Evolutionary conservation across 371 early-diverging fungal genomes (phyloP).

Genomic region (Actinomortierella wolfii): DNA sequence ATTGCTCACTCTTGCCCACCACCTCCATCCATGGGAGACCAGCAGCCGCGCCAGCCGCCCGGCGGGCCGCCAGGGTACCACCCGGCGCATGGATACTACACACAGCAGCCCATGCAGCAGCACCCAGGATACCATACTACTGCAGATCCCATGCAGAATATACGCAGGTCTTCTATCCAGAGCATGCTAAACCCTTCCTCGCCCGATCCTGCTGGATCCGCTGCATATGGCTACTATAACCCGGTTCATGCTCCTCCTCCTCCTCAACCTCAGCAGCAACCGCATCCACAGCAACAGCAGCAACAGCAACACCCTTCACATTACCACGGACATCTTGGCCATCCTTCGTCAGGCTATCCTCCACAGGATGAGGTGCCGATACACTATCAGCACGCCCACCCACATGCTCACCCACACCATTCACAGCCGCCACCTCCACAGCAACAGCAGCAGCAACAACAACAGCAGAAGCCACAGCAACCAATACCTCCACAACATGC

Average conservation of each 20-base stretch:
- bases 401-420: conserved; percentile 9
- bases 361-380: conserved; percentile 10
- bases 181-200: conserved; percentile 41
- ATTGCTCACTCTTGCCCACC: too few species aligned
- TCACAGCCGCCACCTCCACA: conserved; percentile 1
- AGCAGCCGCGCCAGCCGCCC: conserved; percentile 14
- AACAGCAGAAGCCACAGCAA: background rate
- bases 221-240: conserved; percentile 12
- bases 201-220: conserved; percentile 20
- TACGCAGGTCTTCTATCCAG: conserved; percentile 34
- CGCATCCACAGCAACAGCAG: conserved; percentile 15
- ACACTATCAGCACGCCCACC: conserved; percentile 12
- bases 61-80: conserved; percentile 4
- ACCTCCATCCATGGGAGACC: conserved; percentile 17
- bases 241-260: conserved; percentile 3
- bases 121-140: conserved; percentile 4
- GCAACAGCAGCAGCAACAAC: conserved; percentile 5
- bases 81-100: conserved; percentile 11
- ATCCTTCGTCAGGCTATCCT: background rate
- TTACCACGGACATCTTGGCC: conserved; percentile 2
- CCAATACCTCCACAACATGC: too few species aligned
- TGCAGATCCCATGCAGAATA: conserved; percentile 9
- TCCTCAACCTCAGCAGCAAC: conserved; percentile 13
- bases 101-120: conserved; percentile 9
- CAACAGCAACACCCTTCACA: conserved; percentile 15